Evolutionary conservation across 2,329 filamentous ascomycete genomes (phyloP).

Genomic region (Claviceps monticola): DNA sequence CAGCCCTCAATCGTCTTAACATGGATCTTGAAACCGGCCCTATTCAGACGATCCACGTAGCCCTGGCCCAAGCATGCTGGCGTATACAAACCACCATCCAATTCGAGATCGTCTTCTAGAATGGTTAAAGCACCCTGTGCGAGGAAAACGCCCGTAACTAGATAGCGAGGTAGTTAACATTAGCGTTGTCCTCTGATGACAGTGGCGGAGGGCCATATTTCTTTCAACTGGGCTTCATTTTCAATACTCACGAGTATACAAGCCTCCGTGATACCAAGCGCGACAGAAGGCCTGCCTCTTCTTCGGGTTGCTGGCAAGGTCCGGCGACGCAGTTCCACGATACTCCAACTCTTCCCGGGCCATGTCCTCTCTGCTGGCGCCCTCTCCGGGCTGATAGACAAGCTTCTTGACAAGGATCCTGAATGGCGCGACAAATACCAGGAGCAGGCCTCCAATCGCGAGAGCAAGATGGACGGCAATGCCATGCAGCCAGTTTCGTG

Average conservation of each 20-base stretch:
- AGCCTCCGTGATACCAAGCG: slow-evolving; percentile 42
- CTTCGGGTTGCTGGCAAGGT: slow-evolving; percentile 25
- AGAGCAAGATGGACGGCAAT: slow-evolving; percentile 36
- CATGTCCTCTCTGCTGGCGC: slow-evolving; percentile 35
- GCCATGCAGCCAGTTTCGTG: slow-evolving; percentile 35
- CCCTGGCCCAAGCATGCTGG: slow-evolving; percentile 56
- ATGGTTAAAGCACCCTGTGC: slow-evolving; percentile 52
- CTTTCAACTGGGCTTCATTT: background rate
- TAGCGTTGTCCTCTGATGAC: background rate
- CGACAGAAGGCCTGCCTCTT: slow-evolving; percentile 40
- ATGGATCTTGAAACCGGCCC: slow-evolving; percentile 50
- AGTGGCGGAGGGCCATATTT: background rate
- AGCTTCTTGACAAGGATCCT: slow-evolving; percentile 29
- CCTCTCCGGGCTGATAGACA: slow-evolving; percentile 41
- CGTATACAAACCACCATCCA: slow-evolving; percentile 57
- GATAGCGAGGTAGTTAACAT: background rate
- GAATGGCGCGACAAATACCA: slow-evolving; percentile 31
- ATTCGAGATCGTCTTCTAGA: slow-evolving; percentile 44
- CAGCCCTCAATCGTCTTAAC: slow-evolving; percentile 21
- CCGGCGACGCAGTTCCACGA: slow-evolving; percentile 49
- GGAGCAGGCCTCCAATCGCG: slow-evolving; percentile 26
- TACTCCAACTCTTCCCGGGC: slow-evolving; percentile 49
- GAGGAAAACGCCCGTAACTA: slow-evolving; percentile 52
- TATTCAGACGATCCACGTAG: slow-evolving; percentile 48
- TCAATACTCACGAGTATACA: slow-evolving; percentile 46